phyloP scores from a whole-genome alignment of 805 yeast species.

The Metschnikowia matae region DNA sequence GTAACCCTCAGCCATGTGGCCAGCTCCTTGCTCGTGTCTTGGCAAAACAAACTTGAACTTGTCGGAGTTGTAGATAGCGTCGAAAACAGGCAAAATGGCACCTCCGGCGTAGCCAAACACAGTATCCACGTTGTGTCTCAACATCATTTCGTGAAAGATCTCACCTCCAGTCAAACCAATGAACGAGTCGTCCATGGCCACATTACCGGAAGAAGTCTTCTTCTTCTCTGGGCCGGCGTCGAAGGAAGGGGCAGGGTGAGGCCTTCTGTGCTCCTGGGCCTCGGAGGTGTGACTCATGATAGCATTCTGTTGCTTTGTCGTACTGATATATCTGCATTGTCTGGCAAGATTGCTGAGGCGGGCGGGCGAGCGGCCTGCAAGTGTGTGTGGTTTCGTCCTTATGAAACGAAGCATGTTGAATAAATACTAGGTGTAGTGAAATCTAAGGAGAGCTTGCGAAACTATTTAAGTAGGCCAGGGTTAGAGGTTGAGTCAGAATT shows the following conservation, averaged over 20 bases:
- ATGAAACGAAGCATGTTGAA: conserved; percentile 16
- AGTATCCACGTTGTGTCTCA: conserved; percentile 91
- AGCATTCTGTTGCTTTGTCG: conserved; percentile 28
- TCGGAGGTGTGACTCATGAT: conserved; percentile 19
- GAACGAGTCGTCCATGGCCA: conserved; percentile 73
- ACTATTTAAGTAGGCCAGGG: background rate
- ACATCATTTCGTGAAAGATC: conserved; percentile 98
- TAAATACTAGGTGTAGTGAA: background rate
- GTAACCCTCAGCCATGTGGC: conserved; percentile 99
- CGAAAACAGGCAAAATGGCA: conserved; percentile 96
- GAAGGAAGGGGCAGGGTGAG: conserved; percentile 51
- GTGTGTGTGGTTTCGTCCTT: conserved; percentile 11
- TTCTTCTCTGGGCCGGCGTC: conserved; percentile 26
- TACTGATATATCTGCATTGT: conserved; percentile 28
- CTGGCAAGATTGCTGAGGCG: conserved; percentile 9
- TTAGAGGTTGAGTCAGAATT: conserved; percentile 10
- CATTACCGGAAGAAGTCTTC: conserved; percentile 2
- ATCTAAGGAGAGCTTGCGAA: background rate
- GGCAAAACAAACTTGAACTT: conserved; percentile 90
- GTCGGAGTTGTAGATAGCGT: conserved; percentile 89
- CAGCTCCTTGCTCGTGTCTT: conserved; percentile 98
- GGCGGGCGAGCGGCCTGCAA: conserved; percentile 11
- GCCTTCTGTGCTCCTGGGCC: conserved; percentile 25
- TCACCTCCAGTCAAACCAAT: conserved; percentile 98
- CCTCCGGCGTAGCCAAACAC: conserved; percentile 99